Evolutionary conservation across 306 rosid genomes (phyloP).

Genomic region (Inga laurina): DNA sequence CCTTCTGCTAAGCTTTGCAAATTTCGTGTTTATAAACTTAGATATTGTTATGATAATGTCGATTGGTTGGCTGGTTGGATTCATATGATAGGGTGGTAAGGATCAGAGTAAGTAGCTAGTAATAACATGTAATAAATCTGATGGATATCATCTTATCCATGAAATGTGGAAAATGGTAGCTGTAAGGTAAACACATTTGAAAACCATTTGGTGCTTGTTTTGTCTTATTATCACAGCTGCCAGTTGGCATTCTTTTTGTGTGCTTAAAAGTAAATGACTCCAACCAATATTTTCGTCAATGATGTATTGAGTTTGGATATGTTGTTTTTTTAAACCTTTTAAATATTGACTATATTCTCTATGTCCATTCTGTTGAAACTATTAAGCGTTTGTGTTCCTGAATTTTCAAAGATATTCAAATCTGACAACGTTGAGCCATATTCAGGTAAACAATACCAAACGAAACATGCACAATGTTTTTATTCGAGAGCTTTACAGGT

Average conservation of each 20-base stretch:
- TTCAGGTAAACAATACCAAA: slow-evolving; percentile 84
- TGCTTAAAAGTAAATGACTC: neutral
- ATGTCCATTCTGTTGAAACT: neutral
- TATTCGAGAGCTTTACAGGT: slow-evolving; percentile 91
- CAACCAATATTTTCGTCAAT: neutral
- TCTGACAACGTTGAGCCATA: neutral
- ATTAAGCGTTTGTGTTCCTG: neutral
- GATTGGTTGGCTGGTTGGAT: slow-evolving; percentile 9
- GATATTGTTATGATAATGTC: slow-evolving; percentile 15
- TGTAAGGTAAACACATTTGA: slow-evolving; percentile 3
- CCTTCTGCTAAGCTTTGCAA: neutral
- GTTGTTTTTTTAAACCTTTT: neutral
- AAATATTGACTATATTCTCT: neutral
- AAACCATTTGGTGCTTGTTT: neutral
- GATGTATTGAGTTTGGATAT: neutral
- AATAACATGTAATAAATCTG: neutral
- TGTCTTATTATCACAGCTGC: neutral
- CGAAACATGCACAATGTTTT: slow-evolving; percentile 90
- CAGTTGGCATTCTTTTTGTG: neutral
- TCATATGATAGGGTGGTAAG: slow-evolving; percentile 1
- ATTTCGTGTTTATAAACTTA: slow-evolving; percentile 4
- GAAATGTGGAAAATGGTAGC: neutral
- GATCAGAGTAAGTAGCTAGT: neutral
- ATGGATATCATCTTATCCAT: neutral
- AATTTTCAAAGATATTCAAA: slow-evolving; percentile 23